Conservation (phyloP, 2,329 filamentous ascomycete genomes). For the Diaporthe citrichinensis region DNA sequence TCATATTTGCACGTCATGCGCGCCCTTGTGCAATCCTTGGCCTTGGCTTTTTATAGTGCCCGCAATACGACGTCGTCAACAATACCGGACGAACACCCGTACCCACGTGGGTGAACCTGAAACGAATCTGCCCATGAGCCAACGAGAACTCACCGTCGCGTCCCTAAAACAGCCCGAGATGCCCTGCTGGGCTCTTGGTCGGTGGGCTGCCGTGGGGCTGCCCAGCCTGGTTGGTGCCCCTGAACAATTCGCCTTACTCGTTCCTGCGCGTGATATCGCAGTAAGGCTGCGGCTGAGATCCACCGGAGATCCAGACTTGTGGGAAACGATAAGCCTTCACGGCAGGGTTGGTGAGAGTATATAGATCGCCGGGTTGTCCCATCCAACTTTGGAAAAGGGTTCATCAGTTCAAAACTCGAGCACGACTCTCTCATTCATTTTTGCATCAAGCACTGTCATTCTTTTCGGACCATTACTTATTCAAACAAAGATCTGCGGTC, state of each 20-base stretch:
- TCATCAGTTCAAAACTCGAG: not conserved
- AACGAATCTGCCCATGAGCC: not conserved
- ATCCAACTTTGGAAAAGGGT: not conserved
- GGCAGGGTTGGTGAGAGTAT: not conserved
- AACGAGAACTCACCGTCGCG: not conserved
- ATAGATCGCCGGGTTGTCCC: constrained; percentile 22
- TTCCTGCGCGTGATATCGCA: not conserved
- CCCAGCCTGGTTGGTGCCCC: not conserved
- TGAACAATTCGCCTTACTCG: constrained; percentile 27
- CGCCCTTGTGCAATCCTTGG: constrained; percentile 6
- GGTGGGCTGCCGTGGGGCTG: constrained; percentile 22
- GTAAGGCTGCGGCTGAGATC: constrained; percentile 22
- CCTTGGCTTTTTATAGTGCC: constrained; percentile 12
- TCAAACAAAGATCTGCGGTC: not conserved
- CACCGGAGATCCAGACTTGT: not conserved
- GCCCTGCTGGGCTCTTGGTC: not conserved
- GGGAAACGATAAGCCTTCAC: not conserved
- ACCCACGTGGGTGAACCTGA: constrained; percentile 21
- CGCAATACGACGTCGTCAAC: constrained; percentile 1
- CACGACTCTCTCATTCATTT: not conserved
- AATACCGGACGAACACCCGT: constrained; percentile 15
- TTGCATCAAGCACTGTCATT: not conserved
- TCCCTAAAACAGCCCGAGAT: not conserved
- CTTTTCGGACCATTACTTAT: not conserved
- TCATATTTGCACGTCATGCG: constrained; percentile 8